Percentiles rank a stretch among this genome's conserved stretches.
These are phyloP conservation scores for Luvunga scandens DNA, from an alignment of 345 rosid genomes.

Conservation along the genomic window DNA sequence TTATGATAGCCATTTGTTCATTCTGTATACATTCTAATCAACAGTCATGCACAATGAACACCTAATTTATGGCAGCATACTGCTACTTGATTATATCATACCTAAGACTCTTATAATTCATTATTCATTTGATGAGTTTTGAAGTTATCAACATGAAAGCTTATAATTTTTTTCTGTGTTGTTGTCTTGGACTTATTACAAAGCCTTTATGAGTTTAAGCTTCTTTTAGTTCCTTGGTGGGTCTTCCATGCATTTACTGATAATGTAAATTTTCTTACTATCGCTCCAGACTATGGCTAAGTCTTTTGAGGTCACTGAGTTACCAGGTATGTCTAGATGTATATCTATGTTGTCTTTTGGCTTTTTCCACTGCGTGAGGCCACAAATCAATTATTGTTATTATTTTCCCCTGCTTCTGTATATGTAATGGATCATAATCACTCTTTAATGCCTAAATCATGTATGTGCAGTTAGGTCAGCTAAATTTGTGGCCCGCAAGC, in stretches of 20 bases:
- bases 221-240: background rate
- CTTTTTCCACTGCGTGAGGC: background rate
- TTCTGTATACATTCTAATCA: background rate
- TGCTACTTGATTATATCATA: background rate
- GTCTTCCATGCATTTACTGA: background rate
- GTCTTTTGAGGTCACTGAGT: conserved; percentile 90
- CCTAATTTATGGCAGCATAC: background rate
- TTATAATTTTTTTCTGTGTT: background rate
- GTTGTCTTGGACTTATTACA: background rate
- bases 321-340: conserved; percentile 60
- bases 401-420: conserved; percentile 7
- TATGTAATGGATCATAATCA: background rate
- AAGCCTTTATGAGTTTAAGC: background rate
- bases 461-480: conserved; percentile 86
- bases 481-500: conserved; percentile 84
- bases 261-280: conserved; percentile 22
- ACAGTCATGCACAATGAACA: background rate
- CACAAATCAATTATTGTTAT: background rate
- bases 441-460: conserved; percentile 23
- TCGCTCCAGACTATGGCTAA: conserved; percentile 77
- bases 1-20: background rate
- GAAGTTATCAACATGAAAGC: background rate
- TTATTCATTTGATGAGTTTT: background rate
- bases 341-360: background rate
- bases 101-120: background rate